phyloP scores from a whole-genome alignment of 306 rosid species.

The Canavalia gladiata region DNA sequence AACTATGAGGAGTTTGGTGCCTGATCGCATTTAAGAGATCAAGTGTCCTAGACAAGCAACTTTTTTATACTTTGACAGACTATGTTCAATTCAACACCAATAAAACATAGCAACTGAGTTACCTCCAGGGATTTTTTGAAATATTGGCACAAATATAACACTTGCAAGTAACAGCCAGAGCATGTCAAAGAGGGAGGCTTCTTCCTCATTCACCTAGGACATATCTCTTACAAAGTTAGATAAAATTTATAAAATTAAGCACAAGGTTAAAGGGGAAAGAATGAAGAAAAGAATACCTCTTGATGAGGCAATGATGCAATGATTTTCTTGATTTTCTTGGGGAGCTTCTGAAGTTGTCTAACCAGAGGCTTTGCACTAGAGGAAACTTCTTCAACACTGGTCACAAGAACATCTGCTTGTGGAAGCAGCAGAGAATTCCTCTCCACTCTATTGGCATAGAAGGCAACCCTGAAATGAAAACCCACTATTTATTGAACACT shows the following conservation, averaged over 20 bases:
- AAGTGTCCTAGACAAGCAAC: slow-evolving; percentile 39
- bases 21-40: slow-evolving; percentile 43
- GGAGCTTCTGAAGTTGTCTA: slow-evolving; percentile 76
- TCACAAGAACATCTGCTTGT: slow-evolving; percentile 70
- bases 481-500: slow-evolving; percentile 48
- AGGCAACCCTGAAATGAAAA: slow-evolving; percentile 72
- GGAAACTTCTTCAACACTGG: slow-evolving; percentile 87
- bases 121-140: slow-evolving; percentile 99
- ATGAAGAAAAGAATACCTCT: slow-evolving; percentile 68
- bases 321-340: slow-evolving; percentile 78
- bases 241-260: slow-evolving; percentile 41
- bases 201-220: slow-evolving; percentile 95
- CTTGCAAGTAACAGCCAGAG: slow-evolving; percentile 98
- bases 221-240: slow-evolving; percentile 44
- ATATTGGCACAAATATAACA: slow-evolving; percentile 96
- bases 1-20: slow-evolving; percentile 34
- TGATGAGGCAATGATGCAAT: slow-evolving; percentile 88
- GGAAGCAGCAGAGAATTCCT: slow-evolving; percentile 73
- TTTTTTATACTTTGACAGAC: background rate
- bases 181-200: slow-evolving; percentile 97
- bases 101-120: slow-evolving; percentile 46
- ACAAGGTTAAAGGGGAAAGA: slow-evolving; percentile 23
- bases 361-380: slow-evolving; percentile 79
- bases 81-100: slow-evolving; percentile 42
- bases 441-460: slow-evolving; percentile 78